Conservation (phyloP, 2,329 filamentous ascomycete species). For the Neobulgaria alba region DNA sequence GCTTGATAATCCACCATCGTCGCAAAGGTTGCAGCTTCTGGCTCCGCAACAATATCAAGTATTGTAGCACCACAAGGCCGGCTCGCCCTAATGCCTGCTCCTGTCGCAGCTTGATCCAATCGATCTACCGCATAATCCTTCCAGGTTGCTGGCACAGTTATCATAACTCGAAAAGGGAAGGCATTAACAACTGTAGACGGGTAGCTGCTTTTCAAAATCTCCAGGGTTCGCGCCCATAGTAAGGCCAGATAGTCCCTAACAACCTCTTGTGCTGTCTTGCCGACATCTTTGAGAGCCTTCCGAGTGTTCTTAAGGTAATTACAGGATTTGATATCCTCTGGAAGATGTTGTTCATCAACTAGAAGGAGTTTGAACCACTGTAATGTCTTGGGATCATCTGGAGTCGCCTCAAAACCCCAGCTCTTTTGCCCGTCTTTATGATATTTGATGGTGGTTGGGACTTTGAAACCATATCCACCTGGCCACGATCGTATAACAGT, state of each 20-base stretch:
- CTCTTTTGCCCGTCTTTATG: slow-evolving; percentile 1
- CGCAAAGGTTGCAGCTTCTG: slow-evolving; percentile 2
- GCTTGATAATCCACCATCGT: slow-evolving; percentile 1
- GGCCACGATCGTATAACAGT: slow-evolving; percentile 2
- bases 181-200: slow-evolving; percentile 1
- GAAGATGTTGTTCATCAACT: slow-evolving; percentile 1
- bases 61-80: background rate
- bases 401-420: slow-evolving; percentile 4
- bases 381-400: slow-evolving; percentile 1
- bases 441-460: slow-evolving; percentile 2
- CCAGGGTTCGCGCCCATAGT: slow-evolving; percentile 2
- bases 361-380: slow-evolving; percentile 5
- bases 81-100: background rate
- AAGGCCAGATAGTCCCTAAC: slow-evolving; percentile 4
- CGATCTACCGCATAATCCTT: slow-evolving; percentile 5
- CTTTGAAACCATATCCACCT: background rate
- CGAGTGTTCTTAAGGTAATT: slow-evolving; percentile 1
- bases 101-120: slow-evolving; percentile 1
- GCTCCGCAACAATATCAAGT: slow-evolving; percentile 3
- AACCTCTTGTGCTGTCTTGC: slow-evolving; percentile 1
- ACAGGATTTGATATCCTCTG: slow-evolving; percentile 1
- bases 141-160: slow-evolving; percentile 6
- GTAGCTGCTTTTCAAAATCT: background rate
- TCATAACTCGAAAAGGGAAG: slow-evolving; percentile 1
- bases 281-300: slow-evolving; percentile 1